Percentiles rank a stretch among this genome's conserved stretches.
Conservation (phyloP, 345 rosid species). For the Lepidium africanum region DNA sequence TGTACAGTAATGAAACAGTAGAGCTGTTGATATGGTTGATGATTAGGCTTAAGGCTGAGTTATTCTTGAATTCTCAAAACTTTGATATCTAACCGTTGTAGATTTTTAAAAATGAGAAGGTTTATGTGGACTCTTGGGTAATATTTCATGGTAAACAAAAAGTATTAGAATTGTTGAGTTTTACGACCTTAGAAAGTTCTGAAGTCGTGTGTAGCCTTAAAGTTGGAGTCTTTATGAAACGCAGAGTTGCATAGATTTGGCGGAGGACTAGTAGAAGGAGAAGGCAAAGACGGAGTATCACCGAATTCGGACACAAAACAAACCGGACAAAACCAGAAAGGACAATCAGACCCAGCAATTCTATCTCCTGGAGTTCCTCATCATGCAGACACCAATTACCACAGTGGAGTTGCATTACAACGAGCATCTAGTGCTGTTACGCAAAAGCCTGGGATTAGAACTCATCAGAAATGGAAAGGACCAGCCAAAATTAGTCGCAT, state of each 20-base stretch:
- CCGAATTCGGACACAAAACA: conserved; percentile 52
- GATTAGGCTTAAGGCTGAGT: background rate
- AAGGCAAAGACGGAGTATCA: conserved; percentile 48
- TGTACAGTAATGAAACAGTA: background rate
- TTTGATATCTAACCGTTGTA: background rate
- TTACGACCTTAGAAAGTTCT: background rate
- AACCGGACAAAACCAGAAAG: conserved; percentile 50
- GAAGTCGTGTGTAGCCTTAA: background rate
- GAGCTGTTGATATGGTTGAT: background rate
- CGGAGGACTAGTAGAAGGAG: conserved; percentile 63
- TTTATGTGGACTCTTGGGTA: background rate
- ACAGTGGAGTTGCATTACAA: conserved; percentile 61
- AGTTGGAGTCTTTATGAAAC: background rate
- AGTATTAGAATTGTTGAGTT: background rate
- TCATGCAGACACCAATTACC: conserved; percentile 43
- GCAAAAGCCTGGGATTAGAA: conserved; percentile 78
- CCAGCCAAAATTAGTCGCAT: conserved; percentile 93
- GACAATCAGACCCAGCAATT: conserved; percentile 41
- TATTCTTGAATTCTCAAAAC: background rate
- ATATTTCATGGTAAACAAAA: background rate
- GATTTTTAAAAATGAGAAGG: background rate
- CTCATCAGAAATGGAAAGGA: conserved; percentile 94
- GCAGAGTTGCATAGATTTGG: conserved; percentile 91
- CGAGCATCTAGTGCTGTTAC: conserved; percentile 53
- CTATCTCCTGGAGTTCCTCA: conserved; percentile 47